These are phyloP conservation scores for Conidiobolus incongruus DNA, from an alignment of 371 early-diverging fungal genomes.

Conservation along the genomic window DNA sequence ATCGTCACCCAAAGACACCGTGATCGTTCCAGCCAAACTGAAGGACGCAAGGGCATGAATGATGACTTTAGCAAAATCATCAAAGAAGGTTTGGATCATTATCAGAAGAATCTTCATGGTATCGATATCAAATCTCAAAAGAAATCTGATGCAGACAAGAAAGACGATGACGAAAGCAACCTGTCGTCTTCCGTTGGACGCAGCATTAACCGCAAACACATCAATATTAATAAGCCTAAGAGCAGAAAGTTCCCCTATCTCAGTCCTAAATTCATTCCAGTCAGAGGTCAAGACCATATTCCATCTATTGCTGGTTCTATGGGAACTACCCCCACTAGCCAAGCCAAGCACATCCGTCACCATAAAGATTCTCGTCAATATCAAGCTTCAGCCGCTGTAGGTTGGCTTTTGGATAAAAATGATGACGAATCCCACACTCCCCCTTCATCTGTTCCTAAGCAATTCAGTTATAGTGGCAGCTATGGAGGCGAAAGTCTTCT, in stretches of 20 bases:
- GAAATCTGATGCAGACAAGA: slow-evolving; percentile 2
- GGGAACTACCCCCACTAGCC: slow-evolving; percentile 4
- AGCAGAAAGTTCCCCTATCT: slow-evolving; percentile 14
- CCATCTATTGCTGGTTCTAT: slow-evolving; percentile 33
- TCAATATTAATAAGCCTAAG: slow-evolving; percentile 4
- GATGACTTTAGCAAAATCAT: slow-evolving; percentile 81
- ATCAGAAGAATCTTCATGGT: slow-evolving; percentile 53
- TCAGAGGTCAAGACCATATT: slow-evolving; percentile 17
- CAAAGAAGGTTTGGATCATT: slow-evolving; percentile 81
- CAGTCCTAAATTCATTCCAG: slow-evolving; percentile 4
- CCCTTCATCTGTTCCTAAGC: slow-evolving; percentile 3
- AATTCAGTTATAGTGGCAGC: slow-evolving; percentile 1
- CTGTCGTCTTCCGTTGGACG: neutral
- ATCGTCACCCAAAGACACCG: slow-evolving; percentile 75
- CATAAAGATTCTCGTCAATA: slow-evolving; percentile 32
- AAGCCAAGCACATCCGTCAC: slow-evolving; percentile 8
- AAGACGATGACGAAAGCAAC: neutral
- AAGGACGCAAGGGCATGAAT: slow-evolving; percentile 60
- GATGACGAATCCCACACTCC: neutral
- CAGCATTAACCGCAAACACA: neutral
- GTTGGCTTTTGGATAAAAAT: slow-evolving; percentile 57
- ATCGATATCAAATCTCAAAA: slow-evolving; percentile 6
- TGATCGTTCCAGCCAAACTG: slow-evolving; percentile 43
- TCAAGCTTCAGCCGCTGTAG: slow-evolving; percentile 60
- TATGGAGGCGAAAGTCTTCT: slow-evolving; percentile 11